Evolutionary conservation across 2,329 filamentous ascomycete genomes (phyloP).

Genomic region (Endoconidiophora laricicola): DNA sequence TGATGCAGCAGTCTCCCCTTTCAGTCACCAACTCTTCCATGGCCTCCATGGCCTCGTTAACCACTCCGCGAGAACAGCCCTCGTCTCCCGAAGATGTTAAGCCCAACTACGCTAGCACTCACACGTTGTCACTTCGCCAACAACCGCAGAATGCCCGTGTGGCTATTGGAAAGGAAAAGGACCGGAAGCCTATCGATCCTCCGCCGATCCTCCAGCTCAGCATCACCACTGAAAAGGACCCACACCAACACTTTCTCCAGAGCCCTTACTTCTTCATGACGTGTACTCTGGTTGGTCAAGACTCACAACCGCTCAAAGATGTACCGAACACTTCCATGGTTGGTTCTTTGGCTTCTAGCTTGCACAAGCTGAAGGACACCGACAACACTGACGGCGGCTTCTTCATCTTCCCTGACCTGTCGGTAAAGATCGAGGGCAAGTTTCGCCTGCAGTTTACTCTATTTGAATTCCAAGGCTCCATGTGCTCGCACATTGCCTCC

Average conservation of each 20-base stretch:
- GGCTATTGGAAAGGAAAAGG: slow-evolving; percentile 60
- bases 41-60: not conserved
- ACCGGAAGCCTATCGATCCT: slow-evolving; percentile 76
- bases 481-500: slow-evolving; percentile 19
- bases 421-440: slow-evolving; percentile 55
- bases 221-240: slow-evolving; percentile 26
- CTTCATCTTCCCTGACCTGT: slow-evolving; percentile 83
- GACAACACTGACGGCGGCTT: slow-evolving; percentile 66
- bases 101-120: slow-evolving; percentile 2
- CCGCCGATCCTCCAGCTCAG: slow-evolving; percentile 64
- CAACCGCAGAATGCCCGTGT: slow-evolving; percentile 51
- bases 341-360: slow-evolving; percentile 62
- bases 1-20: slow-evolving; percentile 4
- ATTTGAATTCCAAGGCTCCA: slow-evolving; percentile 34
- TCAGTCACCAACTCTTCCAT: not conserved
- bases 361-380: slow-evolving; percentile 66
- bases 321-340: slow-evolving; percentile 36
- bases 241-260: slow-evolving; percentile 25
- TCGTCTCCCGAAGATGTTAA: slow-evolving; percentile 4
- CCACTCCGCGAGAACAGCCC: slow-evolving; percentile 1
- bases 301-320: slow-evolving; percentile 22
- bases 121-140: slow-evolving; percentile 40
- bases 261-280: slow-evolving; percentile 32
- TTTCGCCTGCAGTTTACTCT: slow-evolving; percentile 63
- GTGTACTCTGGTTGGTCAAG: slow-evolving; percentile 27